These are phyloP conservation scores for Pholiota molesta DNA, from an alignment of 768 basidiomycete genomes.

Conservation along the genomic window DNA sequence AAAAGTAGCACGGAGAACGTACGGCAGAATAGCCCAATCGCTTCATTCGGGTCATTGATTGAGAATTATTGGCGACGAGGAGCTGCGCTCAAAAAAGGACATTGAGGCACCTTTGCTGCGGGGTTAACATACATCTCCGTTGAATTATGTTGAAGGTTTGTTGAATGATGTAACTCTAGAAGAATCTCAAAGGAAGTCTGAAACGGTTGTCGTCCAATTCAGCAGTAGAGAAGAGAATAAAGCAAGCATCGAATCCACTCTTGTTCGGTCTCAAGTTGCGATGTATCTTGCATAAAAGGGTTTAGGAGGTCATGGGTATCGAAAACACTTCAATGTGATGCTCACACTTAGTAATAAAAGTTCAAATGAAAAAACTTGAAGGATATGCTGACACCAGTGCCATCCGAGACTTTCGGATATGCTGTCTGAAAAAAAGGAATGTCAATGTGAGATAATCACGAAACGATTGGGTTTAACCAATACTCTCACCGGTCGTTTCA, in stretches of 20 bases:
- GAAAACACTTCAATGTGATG: not conserved
- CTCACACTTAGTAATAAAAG: not conserved
- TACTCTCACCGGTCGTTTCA: slow-evolving; percentile 6
- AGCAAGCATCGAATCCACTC: not conserved
- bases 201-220: not conserved
- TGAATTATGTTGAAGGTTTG: not conserved
- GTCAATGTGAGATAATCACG: not conserved
- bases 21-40: not conserved
- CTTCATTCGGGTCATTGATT: not conserved
- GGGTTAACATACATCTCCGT: slow-evolving; percentile 2
- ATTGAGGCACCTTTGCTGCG: not conserved
- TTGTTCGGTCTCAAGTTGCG: not conserved
- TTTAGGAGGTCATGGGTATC: not conserved
- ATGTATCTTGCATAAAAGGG: not conserved
- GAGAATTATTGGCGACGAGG: not conserved
- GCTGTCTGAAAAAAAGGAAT: not conserved
- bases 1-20: not conserved
- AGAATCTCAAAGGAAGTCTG: not conserved
- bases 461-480: not conserved
- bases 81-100: not conserved
- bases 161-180: not conserved
- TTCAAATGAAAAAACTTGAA: no score
- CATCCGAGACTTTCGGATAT: not conserved
- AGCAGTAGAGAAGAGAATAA: not conserved
- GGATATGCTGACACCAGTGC: not conserved